Evolutionary conservation across 106 monocot genomes (phyloP), one percentile per base, ranked within the genome.

Genomic region (Dioscorea dumetorum): DNA sequence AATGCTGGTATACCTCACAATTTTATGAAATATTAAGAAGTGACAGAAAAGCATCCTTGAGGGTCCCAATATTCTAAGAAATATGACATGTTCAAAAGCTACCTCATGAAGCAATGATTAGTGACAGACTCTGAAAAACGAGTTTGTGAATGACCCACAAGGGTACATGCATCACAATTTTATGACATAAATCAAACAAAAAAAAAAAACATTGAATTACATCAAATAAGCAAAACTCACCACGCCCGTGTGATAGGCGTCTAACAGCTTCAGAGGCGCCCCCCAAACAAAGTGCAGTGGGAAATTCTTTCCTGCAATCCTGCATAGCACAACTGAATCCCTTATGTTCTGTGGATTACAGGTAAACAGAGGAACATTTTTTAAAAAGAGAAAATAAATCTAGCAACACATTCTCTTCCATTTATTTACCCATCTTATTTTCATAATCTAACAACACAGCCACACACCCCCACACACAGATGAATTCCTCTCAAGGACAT

Each of bases 231-330:
- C 14, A 62, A 10, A 48, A 66, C 83, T 88, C 62, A 97, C 97
- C 97, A 49, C 82, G 88, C 8, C 92, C 97, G 68, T 82, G 88
- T 64, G 92, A 70, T 34, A 82, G 69, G 21, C 84, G 86, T 49
- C 91, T 86, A 24, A 97, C 68, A 71, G 91, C 82, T 53, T 72
- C 91, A 21, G 80, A 79, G 12, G 97, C 86, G 24, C 97, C 97
- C 4, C 97, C 97, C 61, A 97, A 77, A 76, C 84, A 91, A 65
- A 97, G 74, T 64, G 97, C 80, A 48, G 84, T 87, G 54, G 91
- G 84, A 73, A 97, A 97, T 59, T 84, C 74, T 61, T 73, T 97
- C 72, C 73, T 92, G 68, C 97, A 97, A 85, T 97, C 97, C 97
- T 94, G 88, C 83, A 67, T 64, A 6, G 24, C 20, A 32, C 18